Conservation (phyloP, 1,284 basidiomycete genomes). For the Ceratobasidium sp. region DNA sequence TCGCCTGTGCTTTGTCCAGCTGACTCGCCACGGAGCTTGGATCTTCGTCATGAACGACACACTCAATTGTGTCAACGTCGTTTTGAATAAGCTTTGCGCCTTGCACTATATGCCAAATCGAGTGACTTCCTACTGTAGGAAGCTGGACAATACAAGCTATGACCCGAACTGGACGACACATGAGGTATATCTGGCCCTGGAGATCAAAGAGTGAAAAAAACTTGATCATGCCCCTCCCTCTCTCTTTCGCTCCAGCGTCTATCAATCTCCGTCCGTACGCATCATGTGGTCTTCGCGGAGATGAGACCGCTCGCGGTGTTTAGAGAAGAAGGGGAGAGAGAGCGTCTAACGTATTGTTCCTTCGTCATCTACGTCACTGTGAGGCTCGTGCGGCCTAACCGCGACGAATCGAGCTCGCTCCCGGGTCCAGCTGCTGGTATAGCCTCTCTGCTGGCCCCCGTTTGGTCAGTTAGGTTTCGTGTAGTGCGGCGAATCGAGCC, state of each 20-base stretch:
- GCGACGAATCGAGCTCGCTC: conserved; percentile 14
- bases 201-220: conserved; percentile 1
- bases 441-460: no score
- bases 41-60: neutral
- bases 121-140: no score
- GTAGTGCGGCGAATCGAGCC: neutral
- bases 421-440: conserved; percentile 12
- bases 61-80: no score
- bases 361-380: neutral
- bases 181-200: neutral
- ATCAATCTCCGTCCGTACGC: neutral
- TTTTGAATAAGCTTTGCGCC: no score
- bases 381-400: neutral
- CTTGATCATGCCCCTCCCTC: no score
- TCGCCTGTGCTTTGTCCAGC: neutral
- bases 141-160: no score
- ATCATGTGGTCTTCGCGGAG: neutral
- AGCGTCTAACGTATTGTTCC: neutral
- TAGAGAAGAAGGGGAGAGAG: no score
- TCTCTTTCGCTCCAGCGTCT: conserved; percentile 6
- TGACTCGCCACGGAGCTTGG: neutral
- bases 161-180: neutral
- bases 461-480: no score
- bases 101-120: neutral
- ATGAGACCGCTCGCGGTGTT: neutral